Base-by-base conservation (phyloP, 2,329 filamentous ascomycete species). In the Passalora sequoiae region DNA sequence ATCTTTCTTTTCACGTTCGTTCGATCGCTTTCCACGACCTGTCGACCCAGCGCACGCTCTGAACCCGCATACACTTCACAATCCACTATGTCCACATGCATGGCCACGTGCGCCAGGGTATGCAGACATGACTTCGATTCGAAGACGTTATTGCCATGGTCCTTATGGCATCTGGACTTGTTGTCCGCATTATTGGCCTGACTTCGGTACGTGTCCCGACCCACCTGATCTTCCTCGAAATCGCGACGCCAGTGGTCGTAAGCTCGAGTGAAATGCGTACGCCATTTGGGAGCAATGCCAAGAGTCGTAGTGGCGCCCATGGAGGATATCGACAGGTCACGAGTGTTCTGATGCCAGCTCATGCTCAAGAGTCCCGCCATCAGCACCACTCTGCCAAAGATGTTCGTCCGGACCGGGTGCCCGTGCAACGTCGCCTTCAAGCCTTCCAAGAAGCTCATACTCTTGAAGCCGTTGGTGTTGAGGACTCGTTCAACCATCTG, bases 31-130 rank as follows among this genome's bases (percentile, higher is more conserved):
- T 80, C 74, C 1, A 86, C 89, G 48, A 97, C 94, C 1, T 83
- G 82, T 35, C 91, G 81, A 16, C 92, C 91, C 3, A 97, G 78
- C 2, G 96, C 75, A 21, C 89, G 77, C 55, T 83, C 86, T 1
- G 91, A 88, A 6, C 89, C 83, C 4, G 91, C 92, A 64, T 92
- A 96, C 53, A 97, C 94, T 66, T 97, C 91, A 59, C 89, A 91
- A 64, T 97, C 91, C n/a, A 94, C 86, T 41, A 97, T 88, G 60
- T 97, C 91, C 17, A 94, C 89, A 60, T 97, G 89, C 77, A 95
- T 95, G 3, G 89, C 88, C 87, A 98, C 96, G 65, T 97, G 92
- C 0, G 92, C 92, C 9, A 98, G 73, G 58, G 94, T 88, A 61
- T 97, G 89, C 32, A 97, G 72, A 20, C 95, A 91, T 2, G 85